Percentiles rank a stretch among this genome's conserved stretches.
These are phyloP conservation scores for Podospora appendiculata DNA, from an alignment of 495 filamentous ascomycete genomes.

Conservation along the genomic window DNA sequence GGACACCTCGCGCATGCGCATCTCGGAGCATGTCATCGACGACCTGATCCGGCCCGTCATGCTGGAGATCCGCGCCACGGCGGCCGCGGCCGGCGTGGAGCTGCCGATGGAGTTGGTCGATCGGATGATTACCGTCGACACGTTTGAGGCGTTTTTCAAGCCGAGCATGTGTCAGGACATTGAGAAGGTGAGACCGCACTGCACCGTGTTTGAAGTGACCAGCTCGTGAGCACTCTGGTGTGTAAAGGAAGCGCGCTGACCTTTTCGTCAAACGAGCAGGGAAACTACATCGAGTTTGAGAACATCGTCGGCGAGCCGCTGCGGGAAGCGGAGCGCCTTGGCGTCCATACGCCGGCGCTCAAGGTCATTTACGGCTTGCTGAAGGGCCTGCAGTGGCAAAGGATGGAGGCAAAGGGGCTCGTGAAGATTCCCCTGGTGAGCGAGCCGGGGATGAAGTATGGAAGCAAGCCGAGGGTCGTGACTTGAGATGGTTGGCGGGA, in stretches of 20 bases:
- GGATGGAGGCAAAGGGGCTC: slow-evolving; percentile 26
- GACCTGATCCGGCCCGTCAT: slow-evolving; percentile 15
- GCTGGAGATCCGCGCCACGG: slow-evolving; percentile 14
- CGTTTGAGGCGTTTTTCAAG: slow-evolving; percentile 27
- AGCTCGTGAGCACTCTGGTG: too few species aligned
- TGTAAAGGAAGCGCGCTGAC: too few species aligned
- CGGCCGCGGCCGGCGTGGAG: slow-evolving; percentile 18
- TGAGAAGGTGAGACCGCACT: slow-evolving; percentile 27
- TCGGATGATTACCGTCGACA: slow-evolving; percentile 28
- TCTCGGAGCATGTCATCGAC: slow-evolving; percentile 13
- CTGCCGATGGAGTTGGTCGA: slow-evolving; percentile 28
- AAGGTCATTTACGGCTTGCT: slow-evolving; percentile 32
- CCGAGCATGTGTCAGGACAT: slow-evolving; percentile 43
- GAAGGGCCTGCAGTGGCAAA: slow-evolving; percentile 34
- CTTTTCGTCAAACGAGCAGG: too few species aligned
- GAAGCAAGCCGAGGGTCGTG: not conserved
- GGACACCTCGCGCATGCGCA: slow-evolving; percentile 31
- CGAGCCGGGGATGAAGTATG: slow-evolving; percentile 7
- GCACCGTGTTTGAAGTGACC: too few species aligned
- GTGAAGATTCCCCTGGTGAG: not conserved
- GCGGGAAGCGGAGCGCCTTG: slow-evolving; percentile 32
- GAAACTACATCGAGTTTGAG: slow-evolving; percentile 46
- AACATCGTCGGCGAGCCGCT: slow-evolving; percentile 47
- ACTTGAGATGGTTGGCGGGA: not conserved
- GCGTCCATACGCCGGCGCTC: slow-evolving; percentile 39